Percentiles rank a stretch among this genome's conserved stretches.
Evolutionary conservation across 768 basidiomycete genomes (phyloP).

Genomic region (Lentinula sp.): DNA sequence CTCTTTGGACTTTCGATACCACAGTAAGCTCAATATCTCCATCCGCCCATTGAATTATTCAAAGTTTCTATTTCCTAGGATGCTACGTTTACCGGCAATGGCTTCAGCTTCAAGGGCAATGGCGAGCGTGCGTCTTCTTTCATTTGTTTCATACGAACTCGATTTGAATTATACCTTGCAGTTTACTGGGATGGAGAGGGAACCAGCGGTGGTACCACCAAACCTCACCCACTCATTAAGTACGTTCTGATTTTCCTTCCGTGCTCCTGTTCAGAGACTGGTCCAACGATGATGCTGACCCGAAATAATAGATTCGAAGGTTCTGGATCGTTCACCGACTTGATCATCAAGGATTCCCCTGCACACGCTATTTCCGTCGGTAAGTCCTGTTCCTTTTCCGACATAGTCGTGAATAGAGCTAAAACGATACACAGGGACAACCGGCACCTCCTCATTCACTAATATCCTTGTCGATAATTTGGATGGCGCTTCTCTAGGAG

Average conservation of each 20-base stretch:
- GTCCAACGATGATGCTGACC: not conserved
- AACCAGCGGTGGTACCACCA: conserved; percentile 6
- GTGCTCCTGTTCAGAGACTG: too few relatives aligned
- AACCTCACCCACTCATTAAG: conserved; percentile 14
- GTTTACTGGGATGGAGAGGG: conserved; percentile 20
- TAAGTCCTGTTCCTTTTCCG: not conserved
- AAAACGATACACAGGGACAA: not conserved
- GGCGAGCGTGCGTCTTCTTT: not conserved
- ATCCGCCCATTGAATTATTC: not conserved
- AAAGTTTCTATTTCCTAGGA: not conserved
- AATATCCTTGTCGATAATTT: not conserved
- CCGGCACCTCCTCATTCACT: not conserved
- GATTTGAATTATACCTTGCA: not conserved
- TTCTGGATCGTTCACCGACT: conserved; percentile 6
- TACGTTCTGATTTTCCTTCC: not conserved
- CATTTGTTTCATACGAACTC: too few relatives aligned
- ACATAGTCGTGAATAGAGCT: not conserved
- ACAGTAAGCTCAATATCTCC: not conserved
- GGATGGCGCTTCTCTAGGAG: conserved; percentile 9
- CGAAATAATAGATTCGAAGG: not conserved
- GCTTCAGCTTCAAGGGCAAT: not conserved
- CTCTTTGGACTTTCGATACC: conserved; percentile 4
- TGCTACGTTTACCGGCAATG: not conserved
- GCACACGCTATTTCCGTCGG: conserved; percentile 9
- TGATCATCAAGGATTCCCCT: conserved; percentile 6